These are phyloP conservation scores for Leccinum angustisporum DNA, from an alignment of 1,284 basidiomycete genomes.

Conservation along the genomic window DNA sequence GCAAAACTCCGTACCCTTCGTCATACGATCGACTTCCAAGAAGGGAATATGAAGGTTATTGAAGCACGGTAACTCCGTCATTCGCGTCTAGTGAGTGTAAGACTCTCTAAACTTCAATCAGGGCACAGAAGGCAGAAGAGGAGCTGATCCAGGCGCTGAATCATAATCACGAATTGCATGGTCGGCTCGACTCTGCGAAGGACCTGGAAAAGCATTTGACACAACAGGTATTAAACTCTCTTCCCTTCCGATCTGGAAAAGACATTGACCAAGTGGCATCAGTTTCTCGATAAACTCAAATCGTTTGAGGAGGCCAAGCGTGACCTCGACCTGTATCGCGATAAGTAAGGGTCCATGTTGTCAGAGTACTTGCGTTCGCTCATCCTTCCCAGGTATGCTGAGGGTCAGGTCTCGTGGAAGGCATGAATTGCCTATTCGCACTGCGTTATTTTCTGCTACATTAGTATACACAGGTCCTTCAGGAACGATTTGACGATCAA, in stretches of 20 bases:
- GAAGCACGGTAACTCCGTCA: slow-evolving; percentile 27
- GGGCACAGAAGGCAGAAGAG: slow-evolving; percentile 23
- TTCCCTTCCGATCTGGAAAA: slow-evolving; percentile 20
- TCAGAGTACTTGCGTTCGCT: background rate
- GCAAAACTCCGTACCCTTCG: slow-evolving; percentile 31
- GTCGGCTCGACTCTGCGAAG: slow-evolving; percentile 30
- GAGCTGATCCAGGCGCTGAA: slow-evolving; percentile 18
- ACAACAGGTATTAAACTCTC: slow-evolving; percentile 15
- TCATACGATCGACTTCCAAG: slow-evolving; percentile 33
- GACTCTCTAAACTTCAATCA: slow-evolving; percentile 20
- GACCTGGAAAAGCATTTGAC: slow-evolving; percentile 27
- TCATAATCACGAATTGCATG: slow-evolving; percentile 29
- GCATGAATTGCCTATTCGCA: slow-evolving; percentile 14
- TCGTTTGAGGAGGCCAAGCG: slow-evolving; percentile 19
- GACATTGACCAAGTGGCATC: slow-evolving; percentile 21
- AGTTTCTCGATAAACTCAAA: slow-evolving; percentile 25
- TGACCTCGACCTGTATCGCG: slow-evolving; percentile 24
- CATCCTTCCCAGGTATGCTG: slow-evolving; percentile 16
- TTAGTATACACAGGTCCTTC: slow-evolving; percentile 41
- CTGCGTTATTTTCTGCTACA: background rate
- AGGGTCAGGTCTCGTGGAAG: slow-evolving; percentile 36
- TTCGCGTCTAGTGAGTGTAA: background rate
- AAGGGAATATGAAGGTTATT: slow-evolving; percentile 25
- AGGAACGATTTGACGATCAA: slow-evolving; percentile 63
- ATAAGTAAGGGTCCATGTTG: slow-evolving; percentile 22